Conservation (phyloP, 2,329 filamentous ascomycete species). For the Verticillium isaacii region DNA sequence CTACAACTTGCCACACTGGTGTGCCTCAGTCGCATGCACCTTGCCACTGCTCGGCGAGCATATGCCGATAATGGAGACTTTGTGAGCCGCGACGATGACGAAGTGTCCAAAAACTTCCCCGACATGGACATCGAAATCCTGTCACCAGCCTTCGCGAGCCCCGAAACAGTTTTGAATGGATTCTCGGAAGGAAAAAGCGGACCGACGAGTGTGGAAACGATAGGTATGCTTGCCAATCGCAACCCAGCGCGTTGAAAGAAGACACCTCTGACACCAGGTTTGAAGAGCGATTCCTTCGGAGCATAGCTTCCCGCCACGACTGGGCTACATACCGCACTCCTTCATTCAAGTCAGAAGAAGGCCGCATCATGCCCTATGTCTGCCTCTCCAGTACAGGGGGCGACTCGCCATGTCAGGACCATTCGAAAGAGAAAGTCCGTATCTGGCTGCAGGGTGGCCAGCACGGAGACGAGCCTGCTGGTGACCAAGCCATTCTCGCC, state of each 20-base stretch:
- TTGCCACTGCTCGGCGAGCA: constrained; percentile 8
- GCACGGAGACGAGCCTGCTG: constrained; percentile 9
- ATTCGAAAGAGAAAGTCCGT: constrained; percentile 3
- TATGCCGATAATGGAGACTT: constrained; percentile 18
- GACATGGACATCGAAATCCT: constrained; percentile 17
- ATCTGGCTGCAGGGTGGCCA: constrained; percentile 9
- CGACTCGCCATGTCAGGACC: neutral
- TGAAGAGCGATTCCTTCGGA: constrained; percentile 15
- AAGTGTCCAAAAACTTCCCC: constrained; percentile 16
- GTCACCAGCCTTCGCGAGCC: constrained; percentile 16
- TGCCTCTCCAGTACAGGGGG: constrained; percentile 5
- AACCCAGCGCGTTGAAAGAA: constrained; percentile 12
- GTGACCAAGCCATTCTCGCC: constrained; percentile 8
- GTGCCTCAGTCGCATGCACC: neutral
- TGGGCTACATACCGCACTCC: constrained; percentile 17
- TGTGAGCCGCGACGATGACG: constrained; percentile 7
- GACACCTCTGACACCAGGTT: neutral
- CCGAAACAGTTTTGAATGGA: constrained; percentile 11
- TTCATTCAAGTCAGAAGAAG: constrained; percentile 15
- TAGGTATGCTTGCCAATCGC: constrained; percentile 16
- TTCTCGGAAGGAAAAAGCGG: constrained; percentile 18
- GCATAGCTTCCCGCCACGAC: constrained; percentile 14
- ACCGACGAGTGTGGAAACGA: constrained; percentile 14
- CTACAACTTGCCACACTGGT: neutral
- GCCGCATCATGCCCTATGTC: constrained; percentile 10